A percentile compares a stretch with the other conserved stretches of the same genome.
Conservation (phyloP, 2,329 filamentous ascomycete species). For the Raffaelea arxii region DNA sequence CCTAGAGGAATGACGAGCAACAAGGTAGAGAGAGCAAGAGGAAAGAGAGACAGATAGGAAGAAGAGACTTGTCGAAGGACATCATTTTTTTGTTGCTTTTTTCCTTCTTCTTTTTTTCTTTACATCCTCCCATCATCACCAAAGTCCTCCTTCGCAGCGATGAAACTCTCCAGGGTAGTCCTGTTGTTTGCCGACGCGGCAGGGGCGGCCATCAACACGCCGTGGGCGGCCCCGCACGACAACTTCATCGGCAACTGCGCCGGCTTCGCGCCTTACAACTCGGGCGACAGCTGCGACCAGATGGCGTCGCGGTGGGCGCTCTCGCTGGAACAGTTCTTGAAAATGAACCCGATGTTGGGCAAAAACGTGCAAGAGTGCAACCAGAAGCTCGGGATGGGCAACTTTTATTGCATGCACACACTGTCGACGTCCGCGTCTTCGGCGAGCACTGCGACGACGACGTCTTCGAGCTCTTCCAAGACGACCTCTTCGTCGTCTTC, state of each 20-base stretch:
- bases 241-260: constrained; percentile 4
- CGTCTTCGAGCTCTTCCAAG: neutral
- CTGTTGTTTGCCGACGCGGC: no score
- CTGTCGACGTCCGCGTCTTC: neutral
- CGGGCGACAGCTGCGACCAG: constrained; percentile 7
- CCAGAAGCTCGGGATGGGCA: constrained; percentile 3
- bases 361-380: neutral
- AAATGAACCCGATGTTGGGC: constrained; percentile 6
- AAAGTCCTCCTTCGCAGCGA: no score
- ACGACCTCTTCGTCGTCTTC: neutral
- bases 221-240: neutral
- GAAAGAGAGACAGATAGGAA: no score
- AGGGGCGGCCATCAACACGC: neutral
- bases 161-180: no score
- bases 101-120: no score
- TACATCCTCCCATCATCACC: no score
- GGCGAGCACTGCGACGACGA: neutral
- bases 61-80: no score
- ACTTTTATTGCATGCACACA: constrained; percentile 6
- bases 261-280: neutral
- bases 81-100: no score
- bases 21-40: no score
- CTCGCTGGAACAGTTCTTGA: constrained; percentile 1
- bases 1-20: no score
- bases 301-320: constrained; percentile 1